phyloP scores from a whole-genome alignment of 306 rosid species.

The Mimosa pudica region DNA sequence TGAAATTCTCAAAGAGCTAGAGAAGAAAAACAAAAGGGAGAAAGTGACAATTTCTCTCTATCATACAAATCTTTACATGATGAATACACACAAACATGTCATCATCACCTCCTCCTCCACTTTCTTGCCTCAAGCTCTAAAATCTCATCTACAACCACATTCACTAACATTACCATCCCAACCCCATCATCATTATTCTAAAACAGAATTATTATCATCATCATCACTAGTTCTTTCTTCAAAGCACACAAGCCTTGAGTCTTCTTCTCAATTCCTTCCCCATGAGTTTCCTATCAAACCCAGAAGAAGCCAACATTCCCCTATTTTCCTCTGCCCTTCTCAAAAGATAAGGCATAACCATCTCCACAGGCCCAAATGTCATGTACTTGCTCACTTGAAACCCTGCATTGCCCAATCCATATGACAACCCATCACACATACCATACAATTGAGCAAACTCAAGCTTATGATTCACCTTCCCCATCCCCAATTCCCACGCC shows the following conservation, averaged over 20 bases:
- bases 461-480: slow-evolving; percentile 66
- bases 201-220: no score
- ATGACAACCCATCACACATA: slow-evolving; percentile 89
- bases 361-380: slow-evolving; percentile 86
- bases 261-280: slow-evolving; percentile 43
- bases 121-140: no score
- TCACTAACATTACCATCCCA: no score
- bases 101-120: no score
- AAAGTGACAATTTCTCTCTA: no score
- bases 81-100: no score
- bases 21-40: no score
- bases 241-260: not conserved
- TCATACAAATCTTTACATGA: no score
- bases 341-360: slow-evolving; percentile 82
- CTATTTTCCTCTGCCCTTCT: slow-evolving; percentile 94
- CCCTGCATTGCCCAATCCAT: slow-evolving; percentile 82
- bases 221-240: not conserved
- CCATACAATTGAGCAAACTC: slow-evolving; percentile 92
- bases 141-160: no score
- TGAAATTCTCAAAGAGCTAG: no score
- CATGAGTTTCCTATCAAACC: slow-evolving; percentile 68
- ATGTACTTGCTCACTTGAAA: slow-evolving; percentile 94
- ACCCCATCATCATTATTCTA: no score
- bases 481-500: slow-evolving; percentile 77
- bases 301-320: slow-evolving; percentile 75